These are phyloP conservation scores for Cinnamomum micranthum DNA, from an alignment of 164 flowering plant species.

Conservation along the genomic window DNA sequence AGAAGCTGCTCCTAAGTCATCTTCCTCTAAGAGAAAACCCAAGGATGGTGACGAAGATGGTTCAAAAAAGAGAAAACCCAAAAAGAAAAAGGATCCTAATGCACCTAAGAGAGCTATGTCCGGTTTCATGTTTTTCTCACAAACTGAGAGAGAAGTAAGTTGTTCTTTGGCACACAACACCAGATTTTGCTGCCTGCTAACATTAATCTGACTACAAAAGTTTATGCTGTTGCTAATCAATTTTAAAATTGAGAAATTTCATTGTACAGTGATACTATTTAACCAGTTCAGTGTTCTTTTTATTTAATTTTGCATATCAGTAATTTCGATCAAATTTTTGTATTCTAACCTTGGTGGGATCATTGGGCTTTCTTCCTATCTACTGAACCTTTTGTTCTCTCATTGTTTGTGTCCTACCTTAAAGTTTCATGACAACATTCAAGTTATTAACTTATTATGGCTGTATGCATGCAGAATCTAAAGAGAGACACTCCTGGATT, in stretches of 20 bases:
- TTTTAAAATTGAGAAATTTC: too few species aligned
- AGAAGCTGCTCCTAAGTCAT: slow-evolving; percentile 48
- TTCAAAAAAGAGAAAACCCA: slow-evolving; percentile 75
- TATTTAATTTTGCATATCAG: too few species aligned
- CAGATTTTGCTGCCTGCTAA: too few species aligned
- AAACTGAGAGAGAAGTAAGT: slow-evolving; percentile 78
- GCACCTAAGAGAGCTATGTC: slow-evolving; percentile 92
- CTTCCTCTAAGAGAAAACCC: slow-evolving; percentile 55
- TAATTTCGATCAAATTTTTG: too few species aligned
- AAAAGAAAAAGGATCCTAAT: slow-evolving; percentile 98
- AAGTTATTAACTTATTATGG: background rate
- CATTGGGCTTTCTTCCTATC: too few species aligned
- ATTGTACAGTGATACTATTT: too few species aligned
- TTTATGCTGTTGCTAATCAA: too few species aligned
- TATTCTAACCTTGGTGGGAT: too few species aligned
- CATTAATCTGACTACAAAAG: too few species aligned
- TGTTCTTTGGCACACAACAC: background rate
- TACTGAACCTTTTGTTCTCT: background rate
- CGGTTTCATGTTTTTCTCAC: slow-evolving; percentile 82
- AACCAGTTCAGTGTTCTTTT: too few species aligned
- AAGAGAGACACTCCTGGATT: slow-evolving; percentile 80
- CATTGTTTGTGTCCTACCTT: background rate
- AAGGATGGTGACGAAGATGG: slow-evolving; percentile 78
- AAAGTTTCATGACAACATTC: background rate
- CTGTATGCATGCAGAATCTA: slow-evolving; percentile 46